These are phyloP conservation scores for Juncus effusus DNA, from an alignment of 176 grass and related monocot species.

Conservation along the genomic window DNA sequence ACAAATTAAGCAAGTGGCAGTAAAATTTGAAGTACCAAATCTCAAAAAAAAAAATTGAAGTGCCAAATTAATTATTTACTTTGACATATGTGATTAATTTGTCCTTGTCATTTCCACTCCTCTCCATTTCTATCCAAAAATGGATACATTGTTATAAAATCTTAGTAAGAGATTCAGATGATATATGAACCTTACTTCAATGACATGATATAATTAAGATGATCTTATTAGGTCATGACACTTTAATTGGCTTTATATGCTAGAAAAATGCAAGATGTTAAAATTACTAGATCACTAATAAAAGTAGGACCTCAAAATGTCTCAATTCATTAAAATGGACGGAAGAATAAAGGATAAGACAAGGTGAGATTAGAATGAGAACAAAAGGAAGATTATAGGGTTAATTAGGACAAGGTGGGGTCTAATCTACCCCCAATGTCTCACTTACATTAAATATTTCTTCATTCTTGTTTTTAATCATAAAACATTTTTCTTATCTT, in stretches of 20 bases:
- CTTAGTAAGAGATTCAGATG: too few relatives aligned
- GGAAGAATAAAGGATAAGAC: too few relatives aligned
- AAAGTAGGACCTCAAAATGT: slow-evolving; percentile 21
- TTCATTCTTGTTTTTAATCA: not conserved
- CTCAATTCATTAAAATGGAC: too few relatives aligned
- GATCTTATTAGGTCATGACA: too few relatives aligned
- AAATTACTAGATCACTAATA: slow-evolving; percentile 14
- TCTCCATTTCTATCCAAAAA: slow-evolving; percentile 32
- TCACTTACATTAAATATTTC: slow-evolving; percentile 24
- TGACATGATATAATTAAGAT: too few relatives aligned
- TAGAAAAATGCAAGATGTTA: too few relatives aligned
- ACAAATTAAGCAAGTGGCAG: slow-evolving; percentile 22
- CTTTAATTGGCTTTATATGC: too few relatives aligned
- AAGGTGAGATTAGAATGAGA: slow-evolving; percentile 40
- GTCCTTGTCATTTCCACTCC: slow-evolving; percentile 17
- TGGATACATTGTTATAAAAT: not conserved
- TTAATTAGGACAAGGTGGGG: slow-evolving; percentile 30
- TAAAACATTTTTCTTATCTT: slow-evolving; percentile 1
- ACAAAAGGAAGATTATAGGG: slow-evolving; percentile 50
- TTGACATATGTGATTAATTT: not conserved
- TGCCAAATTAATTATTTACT: not conserved
- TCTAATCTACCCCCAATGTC: slow-evolving; percentile 25
- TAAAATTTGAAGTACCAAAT: slow-evolving; percentile 15
- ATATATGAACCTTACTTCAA: too few relatives aligned
- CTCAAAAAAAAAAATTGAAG: not conserved